Conservation (phyloP, 306 rosid species). For the Leucaena leucocephala region DNA sequence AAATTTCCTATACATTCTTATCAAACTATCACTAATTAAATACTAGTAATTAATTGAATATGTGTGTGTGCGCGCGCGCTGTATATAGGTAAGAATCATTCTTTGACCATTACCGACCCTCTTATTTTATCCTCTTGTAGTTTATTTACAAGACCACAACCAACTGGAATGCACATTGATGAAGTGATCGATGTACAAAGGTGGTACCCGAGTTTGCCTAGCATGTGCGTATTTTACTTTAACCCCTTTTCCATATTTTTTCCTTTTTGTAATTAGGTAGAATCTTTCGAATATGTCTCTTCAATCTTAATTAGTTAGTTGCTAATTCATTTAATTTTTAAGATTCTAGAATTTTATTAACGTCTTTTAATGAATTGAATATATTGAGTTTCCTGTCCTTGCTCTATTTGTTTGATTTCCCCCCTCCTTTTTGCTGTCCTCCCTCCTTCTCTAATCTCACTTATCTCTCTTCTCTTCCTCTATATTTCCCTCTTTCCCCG, state of each 20-base stretch:
- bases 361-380: no score
- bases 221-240: no score
- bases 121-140: neutral
- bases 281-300: no score
- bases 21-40: neutral
- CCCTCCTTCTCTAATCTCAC: no score
- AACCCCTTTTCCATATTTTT: neutral
- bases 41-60: neutral
- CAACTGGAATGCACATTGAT: neutral
- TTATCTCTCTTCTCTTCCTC: no score
- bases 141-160: neutral
- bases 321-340: no score
- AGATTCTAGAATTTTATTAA: no score
- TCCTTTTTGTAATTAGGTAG: neutral
- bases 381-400: no score
- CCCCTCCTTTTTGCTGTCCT: no score
- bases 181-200: neutral
- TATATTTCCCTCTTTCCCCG: no score
- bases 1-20: neutral
- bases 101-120: neutral
- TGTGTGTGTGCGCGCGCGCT: no score
- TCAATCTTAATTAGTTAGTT: neutral
- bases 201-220: neutral
- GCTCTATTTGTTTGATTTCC: no score
- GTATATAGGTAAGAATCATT: neutral